phyloP scores from a whole-genome alignment of 1,284 basidiomycete genomes.

The Athelia sp. region DNA sequence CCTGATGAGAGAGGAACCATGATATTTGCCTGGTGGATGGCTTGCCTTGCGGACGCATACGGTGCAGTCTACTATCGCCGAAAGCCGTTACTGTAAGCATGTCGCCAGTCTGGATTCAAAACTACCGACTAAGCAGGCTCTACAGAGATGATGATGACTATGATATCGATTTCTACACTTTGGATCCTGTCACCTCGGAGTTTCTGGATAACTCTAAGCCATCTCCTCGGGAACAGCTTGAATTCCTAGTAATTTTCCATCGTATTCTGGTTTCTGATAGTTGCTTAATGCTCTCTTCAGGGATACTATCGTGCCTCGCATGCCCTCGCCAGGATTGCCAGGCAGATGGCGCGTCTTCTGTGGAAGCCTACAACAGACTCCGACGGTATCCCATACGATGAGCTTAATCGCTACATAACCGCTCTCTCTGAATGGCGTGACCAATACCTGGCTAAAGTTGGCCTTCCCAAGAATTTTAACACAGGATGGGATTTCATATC shows the following conservation, averaged over 20 bases:
- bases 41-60: slow-evolving; percentile 55
- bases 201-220: slow-evolving; percentile 43
- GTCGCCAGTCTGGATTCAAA: no score
- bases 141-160: slow-evolving; percentile 48
- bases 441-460: slow-evolving; percentile 70
- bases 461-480: slow-evolving; percentile 80
- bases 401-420: slow-evolving; percentile 52
- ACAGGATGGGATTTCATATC: slow-evolving; percentile 88
- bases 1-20: slow-evolving; percentile 71
- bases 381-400: slow-evolving; percentile 70
- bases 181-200: slow-evolving; percentile 52
- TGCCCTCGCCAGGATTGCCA: slow-evolving; percentile 73
- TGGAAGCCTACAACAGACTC: slow-evolving; percentile 73
- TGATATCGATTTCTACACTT: slow-evolving; percentile 77
- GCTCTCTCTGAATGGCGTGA: slow-evolving; percentile 74
- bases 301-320: slow-evolving; percentile 78
- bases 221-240: slow-evolving; percentile 68
- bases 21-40: slow-evolving; percentile 83
- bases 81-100: slow-evolving; percentile 60
- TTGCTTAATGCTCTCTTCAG: slow-evolving; percentile 31
- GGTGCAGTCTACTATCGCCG: slow-evolving; percentile 56
- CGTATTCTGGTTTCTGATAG: slow-evolving; percentile 2
- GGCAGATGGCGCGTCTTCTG: slow-evolving; percentile 72
- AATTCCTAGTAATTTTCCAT: slow-evolving; percentile 42
- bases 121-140: slow-evolving; percentile 43